phyloP scores from a whole-genome alignment of 768 basidiomycete species.

The Daedalea quercina region DNA sequence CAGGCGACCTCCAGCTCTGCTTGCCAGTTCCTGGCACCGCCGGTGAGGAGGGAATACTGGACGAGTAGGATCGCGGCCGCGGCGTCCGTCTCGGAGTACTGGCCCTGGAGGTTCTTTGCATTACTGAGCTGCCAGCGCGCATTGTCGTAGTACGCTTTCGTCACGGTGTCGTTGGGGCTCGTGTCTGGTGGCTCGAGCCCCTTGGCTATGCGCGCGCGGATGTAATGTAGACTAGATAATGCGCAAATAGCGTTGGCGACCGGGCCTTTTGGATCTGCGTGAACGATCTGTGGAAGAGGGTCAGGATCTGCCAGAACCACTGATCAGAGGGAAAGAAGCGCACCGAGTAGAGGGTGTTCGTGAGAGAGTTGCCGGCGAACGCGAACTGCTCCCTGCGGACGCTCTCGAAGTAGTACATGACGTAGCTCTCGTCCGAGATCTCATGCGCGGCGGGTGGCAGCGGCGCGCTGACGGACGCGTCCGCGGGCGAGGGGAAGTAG shows the following conservation, averaged over 20 bases:
- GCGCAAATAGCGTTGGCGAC: constrained; percentile 71
- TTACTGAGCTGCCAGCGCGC: constrained; percentile 56
- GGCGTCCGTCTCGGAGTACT: constrained; percentile 62
- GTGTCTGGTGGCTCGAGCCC: constrained; percentile 49
- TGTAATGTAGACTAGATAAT: constrained; percentile 65
- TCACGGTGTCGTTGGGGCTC: constrained; percentile 49
- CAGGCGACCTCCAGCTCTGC: constrained; percentile 61
- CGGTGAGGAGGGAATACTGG: constrained; percentile 64
- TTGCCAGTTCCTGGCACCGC: constrained; percentile 65
- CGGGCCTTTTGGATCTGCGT: constrained; percentile 61
- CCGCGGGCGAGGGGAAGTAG: neutral
- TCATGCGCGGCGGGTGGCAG: constrained; percentile 14
- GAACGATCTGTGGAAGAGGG: constrained; percentile 37
- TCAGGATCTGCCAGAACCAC: constrained; percentile 3
- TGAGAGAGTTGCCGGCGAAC: constrained; percentile 55
- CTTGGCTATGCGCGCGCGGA: constrained; percentile 51
- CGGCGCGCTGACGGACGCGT: constrained; percentile 11
- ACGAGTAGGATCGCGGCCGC: constrained; percentile 75
- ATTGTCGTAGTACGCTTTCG: constrained; percentile 61
- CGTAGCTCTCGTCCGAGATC: constrained; percentile 44
- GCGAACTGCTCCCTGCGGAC: constrained; percentile 62
- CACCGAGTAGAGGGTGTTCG: constrained; percentile 61
- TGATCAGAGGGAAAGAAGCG: constrained; percentile 21
- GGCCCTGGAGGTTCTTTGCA: constrained; percentile 45
- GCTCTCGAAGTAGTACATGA: constrained; percentile 71